Evolutionary conservation across 1,284 basidiomycete species (phyloP), one percentile per base, ranked within the genome.

Genomic region (Pterulicium gracile): DNA sequence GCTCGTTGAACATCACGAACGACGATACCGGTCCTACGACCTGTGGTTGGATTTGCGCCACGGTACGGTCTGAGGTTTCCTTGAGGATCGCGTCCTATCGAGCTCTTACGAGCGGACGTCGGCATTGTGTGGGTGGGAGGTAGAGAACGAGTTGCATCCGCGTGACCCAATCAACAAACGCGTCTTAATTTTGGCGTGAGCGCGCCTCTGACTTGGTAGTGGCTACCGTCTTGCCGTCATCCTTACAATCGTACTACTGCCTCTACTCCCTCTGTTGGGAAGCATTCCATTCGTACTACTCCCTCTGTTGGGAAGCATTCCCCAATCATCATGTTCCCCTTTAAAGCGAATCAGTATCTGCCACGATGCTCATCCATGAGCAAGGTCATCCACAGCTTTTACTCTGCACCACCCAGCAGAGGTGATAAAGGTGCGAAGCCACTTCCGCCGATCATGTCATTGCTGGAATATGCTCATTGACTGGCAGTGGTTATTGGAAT

Each of bases 401-500:
- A 39, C 15, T 39, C 36, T 7, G n/a, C 36, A 17, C 5, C 19
- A 4, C 36, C 36, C 5, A 39, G 36, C 4, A 39, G 19, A 17
- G 36, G 36, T 18, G 36, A 39, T 39, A 39, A 39, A 39, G 36
- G 36, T 39, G 4, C 36, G 27, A 39, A 15, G 36, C 7, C 7
- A n/a, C n/a, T n/a, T n/a, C n/a, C n/a, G n/a, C n/a, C n/a, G n/a
- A n/a, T n/a, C n/a, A n/a, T n/a, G n/a, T n/a, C n/a, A n/a, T n/a
- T n/a, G n/a, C n/a, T n/a, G n/a, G n/a, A 39, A 17, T 39, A 17
- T 17, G n/a, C n/a, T n/a, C n/a, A n/a, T n/a, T n/a, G n/a, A n/a
- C n/a, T n/a, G n/a, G 39, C 55, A 91, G 90, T 97, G 42, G 77
- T 89, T 0, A 77, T 96, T 2, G 92, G 88, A 22, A 92, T 97